Conservation (phyloP, 306 rosid genomes). For the Carpinus fangiana region DNA sequence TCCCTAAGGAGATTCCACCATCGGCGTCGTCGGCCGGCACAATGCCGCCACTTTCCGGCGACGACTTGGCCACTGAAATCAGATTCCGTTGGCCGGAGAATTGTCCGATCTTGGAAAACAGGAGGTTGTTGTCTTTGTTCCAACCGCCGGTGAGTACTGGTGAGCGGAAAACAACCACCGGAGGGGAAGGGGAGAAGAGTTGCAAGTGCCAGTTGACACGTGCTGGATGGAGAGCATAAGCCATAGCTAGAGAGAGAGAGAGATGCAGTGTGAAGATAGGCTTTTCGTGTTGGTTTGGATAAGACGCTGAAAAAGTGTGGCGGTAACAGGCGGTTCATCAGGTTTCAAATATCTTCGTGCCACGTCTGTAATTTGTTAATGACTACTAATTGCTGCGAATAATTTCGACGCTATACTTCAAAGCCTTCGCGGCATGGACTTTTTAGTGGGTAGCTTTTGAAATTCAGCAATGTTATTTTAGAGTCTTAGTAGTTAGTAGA, state of each 20-base stretch:
- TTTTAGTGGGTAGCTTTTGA: no score
- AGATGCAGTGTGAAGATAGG: no score
- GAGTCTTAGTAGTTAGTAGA: no score
- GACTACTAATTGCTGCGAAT: background rate
- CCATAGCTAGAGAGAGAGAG: slow-evolving; percentile 38
- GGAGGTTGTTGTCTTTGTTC: slow-evolving; percentile 1
- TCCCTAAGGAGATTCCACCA: slow-evolving; percentile 81
- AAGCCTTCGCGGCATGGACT: background rate
- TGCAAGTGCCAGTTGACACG: slow-evolving; percentile 28
- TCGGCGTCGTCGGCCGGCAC: slow-evolving; percentile 38
- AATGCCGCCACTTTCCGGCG: slow-evolving; percentile 37
- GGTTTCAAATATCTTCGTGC: background rate
- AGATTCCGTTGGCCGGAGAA: slow-evolving; percentile 14
- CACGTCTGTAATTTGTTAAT: background rate
- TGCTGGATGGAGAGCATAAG: slow-evolving; percentile 27
- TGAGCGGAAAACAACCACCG: slow-evolving; percentile 9
- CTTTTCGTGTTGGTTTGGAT: background rate
- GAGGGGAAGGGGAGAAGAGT: slow-evolving; percentile 23
- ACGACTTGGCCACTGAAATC: slow-evolving; percentile 33
- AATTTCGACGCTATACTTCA: background rate
- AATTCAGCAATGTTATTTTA: no score
- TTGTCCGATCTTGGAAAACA: slow-evolving; percentile 27
- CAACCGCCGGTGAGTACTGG: slow-evolving; percentile 8
- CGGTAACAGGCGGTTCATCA: background rate
- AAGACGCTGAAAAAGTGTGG: background rate